Evolutionary conservation across 225 moss, liverwort and hornwort species (phyloP), one percentile per base, ranked within the genome.

Genomic region (Sphagnum tenellum): DNA sequence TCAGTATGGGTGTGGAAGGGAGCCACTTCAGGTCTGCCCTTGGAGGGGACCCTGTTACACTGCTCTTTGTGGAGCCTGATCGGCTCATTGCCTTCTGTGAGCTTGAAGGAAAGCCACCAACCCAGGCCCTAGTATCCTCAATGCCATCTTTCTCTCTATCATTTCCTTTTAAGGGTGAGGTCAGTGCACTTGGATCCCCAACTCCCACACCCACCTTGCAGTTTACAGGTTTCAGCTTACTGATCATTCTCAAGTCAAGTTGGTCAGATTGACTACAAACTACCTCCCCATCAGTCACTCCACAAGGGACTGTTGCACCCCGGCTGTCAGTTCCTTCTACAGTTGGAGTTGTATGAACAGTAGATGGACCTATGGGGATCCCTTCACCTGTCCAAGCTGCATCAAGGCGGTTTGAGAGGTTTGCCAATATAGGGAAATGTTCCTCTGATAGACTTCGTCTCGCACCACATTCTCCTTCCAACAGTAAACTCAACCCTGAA

Each of bases 341-440:
- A 53, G 7, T 52, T 52, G 5, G 29, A 46, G 61, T 46, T 29
- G 44, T 13, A 44, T 61, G 63, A 46, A 63, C 58, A 57, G 54
- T 70, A 12, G 72, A 69, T 13, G 69, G 59, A 68, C 82, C 73
- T 46, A 60, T 65, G 65, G 64, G 13, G 60, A 62, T 73, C 61
- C 68, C 63, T 55, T 77, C 84, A 55, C 80, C 86, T 57, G 73
- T 66, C 89, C 86, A 88, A n/a, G 72, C 75, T 51, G 65, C 60
- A 46, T 80, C 80, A 51, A 82, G 67, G 46, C 73, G 84, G 68
- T 74, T 77, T 47, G 93, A 80, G 59, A 84, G 83, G 68, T 89
- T 83, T 53, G 80, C 78, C 55, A 87, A 78, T 51, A 82, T 75
- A 66, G 88, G 88, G 58, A 75, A 88, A 61, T 74, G 79, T 60